Evolutionary conservation across 371 early-diverging fungal species (phyloP).

Genomic region (Apophysomyces ossiformis): DNA sequence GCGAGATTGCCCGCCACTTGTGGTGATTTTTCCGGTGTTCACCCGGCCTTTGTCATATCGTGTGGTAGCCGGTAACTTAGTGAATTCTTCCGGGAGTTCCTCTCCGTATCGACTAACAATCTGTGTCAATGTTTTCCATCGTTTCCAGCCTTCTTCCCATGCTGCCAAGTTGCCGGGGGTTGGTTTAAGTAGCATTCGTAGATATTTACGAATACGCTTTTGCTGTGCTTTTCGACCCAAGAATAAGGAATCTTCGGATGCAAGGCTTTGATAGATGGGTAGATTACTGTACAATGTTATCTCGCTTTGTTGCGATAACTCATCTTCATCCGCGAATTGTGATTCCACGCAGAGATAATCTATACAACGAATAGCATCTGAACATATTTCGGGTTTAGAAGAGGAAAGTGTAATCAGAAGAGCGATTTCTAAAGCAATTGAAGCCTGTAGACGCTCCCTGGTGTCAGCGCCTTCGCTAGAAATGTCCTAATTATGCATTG

Average conservation of each 20-base stretch:
- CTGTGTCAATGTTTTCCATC: slow-evolving; percentile 67
- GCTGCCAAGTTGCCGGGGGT: slow-evolving; percentile 77
- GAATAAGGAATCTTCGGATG: slow-evolving; percentile 51
- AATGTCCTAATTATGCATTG: slow-evolving; percentile 33
- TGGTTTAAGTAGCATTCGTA: slow-evolving; percentile 65
- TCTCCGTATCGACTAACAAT: slow-evolving; percentile 7
- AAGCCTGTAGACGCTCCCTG: slow-evolving; percentile 67
- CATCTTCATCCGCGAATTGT: slow-evolving; percentile 58
- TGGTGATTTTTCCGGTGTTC: slow-evolving; percentile 12
- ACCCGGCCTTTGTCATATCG: slow-evolving; percentile 8
- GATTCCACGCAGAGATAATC: slow-evolving; percentile 62
- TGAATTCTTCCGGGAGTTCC: slow-evolving; percentile 1
- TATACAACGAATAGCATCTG: slow-evolving; percentile 57
- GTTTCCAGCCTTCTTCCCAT: slow-evolving; percentile 83
- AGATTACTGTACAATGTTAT: slow-evolving; percentile 67
- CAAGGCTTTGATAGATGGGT: slow-evolving; percentile 71
- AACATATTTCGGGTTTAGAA: slow-evolving; percentile 71
- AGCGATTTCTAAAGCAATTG: slow-evolving; percentile 72
- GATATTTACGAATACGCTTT: slow-evolving; percentile 70
- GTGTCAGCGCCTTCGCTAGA: slow-evolving; percentile 54
- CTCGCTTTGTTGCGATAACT: slow-evolving; percentile 46
- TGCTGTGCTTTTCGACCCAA: slow-evolving; percentile 77
- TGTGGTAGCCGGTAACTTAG: background rate
- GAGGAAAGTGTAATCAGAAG: slow-evolving; percentile 75
- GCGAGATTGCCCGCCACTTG: slow-evolving; percentile 9